phyloP scores from a whole-genome alignment of 164 flowering plant species.

The Nymphaea colorata region DNA sequence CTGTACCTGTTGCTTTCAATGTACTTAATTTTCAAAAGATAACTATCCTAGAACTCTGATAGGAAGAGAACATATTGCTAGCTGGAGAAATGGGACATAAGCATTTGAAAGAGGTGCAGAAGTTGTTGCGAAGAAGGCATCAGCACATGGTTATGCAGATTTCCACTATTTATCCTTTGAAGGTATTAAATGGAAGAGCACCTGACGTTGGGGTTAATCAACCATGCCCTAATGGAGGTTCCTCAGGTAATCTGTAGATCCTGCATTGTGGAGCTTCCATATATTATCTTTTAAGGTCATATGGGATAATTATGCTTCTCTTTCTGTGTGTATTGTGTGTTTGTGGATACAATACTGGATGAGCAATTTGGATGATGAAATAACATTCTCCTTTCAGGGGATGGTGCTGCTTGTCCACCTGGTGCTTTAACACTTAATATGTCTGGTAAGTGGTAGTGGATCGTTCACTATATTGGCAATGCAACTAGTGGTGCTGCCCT shows the following conservation, averaged over 20 bases:
- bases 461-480: conserved; percentile 67
- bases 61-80: conserved; percentile 22
- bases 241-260: conserved; percentile 31
- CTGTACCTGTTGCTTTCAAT: too few species aligned
- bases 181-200: conserved; percentile 39
- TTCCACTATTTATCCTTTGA: conserved; percentile 76
- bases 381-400: conserved; percentile 23
- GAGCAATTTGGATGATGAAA: not conserved
- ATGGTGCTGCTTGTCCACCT: conserved; percentile 21
- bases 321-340: not conserved
- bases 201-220: conserved; percentile 53
- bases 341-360: not conserved
- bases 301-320: not conserved
- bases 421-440: conserved; percentile 27
- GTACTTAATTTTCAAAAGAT: too few species aligned
- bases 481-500: conserved; percentile 54
- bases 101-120: conserved; percentile 43
- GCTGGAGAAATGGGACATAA: conserved; percentile 61
- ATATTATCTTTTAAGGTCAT: not conserved
- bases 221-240: conserved; percentile 35
- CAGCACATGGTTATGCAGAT: conserved; percentile 76
- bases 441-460: conserved; percentile 18
- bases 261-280: not conserved
- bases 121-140: conserved; percentile 60
- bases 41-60: not conserved